These are phyloP conservation scores for Cordyceps farinosa DNA, from an alignment of 2,329 filamentous ascomycete genomes.

Conservation along the genomic window DNA sequence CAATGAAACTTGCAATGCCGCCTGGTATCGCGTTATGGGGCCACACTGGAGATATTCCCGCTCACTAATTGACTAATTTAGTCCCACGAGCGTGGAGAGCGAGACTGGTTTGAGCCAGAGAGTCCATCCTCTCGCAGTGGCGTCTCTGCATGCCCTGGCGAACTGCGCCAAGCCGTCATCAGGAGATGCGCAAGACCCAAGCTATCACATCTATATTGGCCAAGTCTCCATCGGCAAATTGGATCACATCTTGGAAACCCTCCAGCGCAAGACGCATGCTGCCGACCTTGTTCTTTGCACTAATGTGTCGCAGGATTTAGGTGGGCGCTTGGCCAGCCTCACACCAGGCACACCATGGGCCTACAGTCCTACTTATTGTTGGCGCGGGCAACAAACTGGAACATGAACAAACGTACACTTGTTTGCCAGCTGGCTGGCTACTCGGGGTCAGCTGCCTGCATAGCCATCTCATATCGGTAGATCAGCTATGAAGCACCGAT, in stretches of 20 bases:
- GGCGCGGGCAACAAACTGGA: too few species aligned
- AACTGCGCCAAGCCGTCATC: neutral
- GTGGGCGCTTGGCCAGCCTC: neutral
- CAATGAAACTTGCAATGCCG: neutral
- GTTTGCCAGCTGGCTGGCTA: neutral
- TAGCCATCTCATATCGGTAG: constrained; percentile 4
- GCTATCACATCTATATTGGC: neutral
- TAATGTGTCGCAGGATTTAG: neutral
- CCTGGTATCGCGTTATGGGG: neutral
- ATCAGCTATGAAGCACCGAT: neutral
- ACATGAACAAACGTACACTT: neutral
- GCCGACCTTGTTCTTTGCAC: neutral
- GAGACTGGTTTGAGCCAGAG: neutral
- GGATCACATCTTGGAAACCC: too few species aligned
- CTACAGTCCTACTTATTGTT: too few species aligned
- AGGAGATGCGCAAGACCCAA: neutral
- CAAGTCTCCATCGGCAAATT: too few species aligned
- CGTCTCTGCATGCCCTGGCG: neutral
- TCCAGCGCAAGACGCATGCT: neutral
- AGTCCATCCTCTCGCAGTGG: neutral
- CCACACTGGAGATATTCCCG: neutral
- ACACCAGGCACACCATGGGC: too few species aligned
- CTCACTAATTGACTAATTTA: neutral
- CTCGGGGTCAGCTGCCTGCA: neutral
- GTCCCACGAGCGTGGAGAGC: neutral